Conservation (phyloP, 768 basidiomycete genomes). For the Trametes sanguinea region DNA sequence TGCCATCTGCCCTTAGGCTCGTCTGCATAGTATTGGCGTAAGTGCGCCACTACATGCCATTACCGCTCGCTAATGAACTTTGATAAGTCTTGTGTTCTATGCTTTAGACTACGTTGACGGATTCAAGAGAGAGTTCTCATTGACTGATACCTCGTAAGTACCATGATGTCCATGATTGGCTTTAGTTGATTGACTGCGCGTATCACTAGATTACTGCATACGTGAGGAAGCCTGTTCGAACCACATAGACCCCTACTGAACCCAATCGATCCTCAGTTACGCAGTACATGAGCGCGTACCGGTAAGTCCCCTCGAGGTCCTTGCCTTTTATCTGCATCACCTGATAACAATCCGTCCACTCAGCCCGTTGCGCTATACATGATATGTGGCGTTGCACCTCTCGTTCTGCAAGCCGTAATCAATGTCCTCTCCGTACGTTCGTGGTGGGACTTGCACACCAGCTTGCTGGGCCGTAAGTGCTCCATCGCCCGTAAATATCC, state of each 20-base stretch:
- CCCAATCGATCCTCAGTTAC: constrained; percentile 43
- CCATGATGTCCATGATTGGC: neutral
- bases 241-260: neutral
- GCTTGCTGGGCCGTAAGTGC: constrained; percentile 48
- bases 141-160: constrained; percentile 73
- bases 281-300: constrained; percentile 79
- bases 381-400: constrained; percentile 61
- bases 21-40: constrained; percentile 70
- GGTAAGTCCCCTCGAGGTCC: constrained; percentile 40
- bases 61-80: neutral
- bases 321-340: too few relatives aligned
- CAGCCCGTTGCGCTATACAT: constrained; percentile 30
- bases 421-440: constrained; percentile 75
- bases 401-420: constrained; percentile 67
- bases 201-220: constrained; percentile 36
- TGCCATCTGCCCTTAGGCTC: constrained; percentile 46
- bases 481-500: neutral
- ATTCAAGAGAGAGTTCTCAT: constrained; percentile 76
- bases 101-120: constrained; percentile 66
- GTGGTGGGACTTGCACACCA: constrained; percentile 87
- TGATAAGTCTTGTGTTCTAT: constrained; percentile 57
- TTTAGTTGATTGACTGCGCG: neutral
- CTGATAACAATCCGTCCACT: too few relatives aligned
- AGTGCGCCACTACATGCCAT: constrained; percentile 21
- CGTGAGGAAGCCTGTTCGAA: constrained; percentile 34